Percentiles rank a stretch among this genome's conserved stretches.
Conservation (phyloP, 2,329 filamentous ascomycete genomes). For the Ascochyta fabae region DNA sequence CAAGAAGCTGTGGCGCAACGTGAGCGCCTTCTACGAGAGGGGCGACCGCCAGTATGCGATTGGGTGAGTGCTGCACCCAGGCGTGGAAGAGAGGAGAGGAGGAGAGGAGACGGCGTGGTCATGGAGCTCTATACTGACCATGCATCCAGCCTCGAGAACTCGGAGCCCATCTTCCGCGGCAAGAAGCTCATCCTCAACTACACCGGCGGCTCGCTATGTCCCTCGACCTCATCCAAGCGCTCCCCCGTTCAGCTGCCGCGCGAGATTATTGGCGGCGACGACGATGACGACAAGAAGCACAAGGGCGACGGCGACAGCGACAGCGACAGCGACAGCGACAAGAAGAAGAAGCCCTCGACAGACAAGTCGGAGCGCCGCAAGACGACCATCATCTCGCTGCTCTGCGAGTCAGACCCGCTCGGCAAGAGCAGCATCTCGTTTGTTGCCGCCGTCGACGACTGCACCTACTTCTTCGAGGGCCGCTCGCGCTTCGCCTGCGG, state of each 20-base stretch:
- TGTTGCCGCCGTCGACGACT: slow-evolving; percentile 87
- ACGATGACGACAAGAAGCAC: slow-evolving; percentile 51
- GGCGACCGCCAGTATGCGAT: slow-evolving; percentile 74
- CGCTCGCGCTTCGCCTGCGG: slow-evolving; percentile 85
- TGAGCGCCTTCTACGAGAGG: slow-evolving; percentile 77
- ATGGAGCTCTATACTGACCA: slow-evolving; percentile 21
- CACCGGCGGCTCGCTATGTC: slow-evolving; percentile 58
- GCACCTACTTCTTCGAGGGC: slow-evolving; percentile 94
- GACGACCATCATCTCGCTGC: slow-evolving; percentile 88
- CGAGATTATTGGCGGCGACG: slow-evolving; percentile 52
- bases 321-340: slow-evolving; percentile 35
- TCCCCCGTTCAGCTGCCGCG: slow-evolving; percentile 35
- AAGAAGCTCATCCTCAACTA: slow-evolving; percentile 66
- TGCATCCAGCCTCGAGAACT: slow-evolving; percentile 59
- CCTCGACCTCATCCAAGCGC: slow-evolving; percentile 38
- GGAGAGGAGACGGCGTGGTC: too few relatives aligned
- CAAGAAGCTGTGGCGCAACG: slow-evolving; percentile 68
- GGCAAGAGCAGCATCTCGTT: slow-evolving; percentile 78
- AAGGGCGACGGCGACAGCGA: slow-evolving; percentile 36
- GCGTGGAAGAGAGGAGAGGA: not conserved
- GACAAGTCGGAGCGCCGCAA: slow-evolving; percentile 65
- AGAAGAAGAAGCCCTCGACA: slow-evolving; percentile 52
- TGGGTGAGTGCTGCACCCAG: slow-evolving; percentile 61
- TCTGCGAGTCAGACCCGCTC: slow-evolving; percentile 84
- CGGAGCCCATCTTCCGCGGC: slow-evolving; percentile 64